Evolutionary conservation across 2,329 filamentous ascomycete genomes (phyloP), one percentile per base, ranked within the genome.

Genomic region (Plectosphaerella cucumerina): DNA sequence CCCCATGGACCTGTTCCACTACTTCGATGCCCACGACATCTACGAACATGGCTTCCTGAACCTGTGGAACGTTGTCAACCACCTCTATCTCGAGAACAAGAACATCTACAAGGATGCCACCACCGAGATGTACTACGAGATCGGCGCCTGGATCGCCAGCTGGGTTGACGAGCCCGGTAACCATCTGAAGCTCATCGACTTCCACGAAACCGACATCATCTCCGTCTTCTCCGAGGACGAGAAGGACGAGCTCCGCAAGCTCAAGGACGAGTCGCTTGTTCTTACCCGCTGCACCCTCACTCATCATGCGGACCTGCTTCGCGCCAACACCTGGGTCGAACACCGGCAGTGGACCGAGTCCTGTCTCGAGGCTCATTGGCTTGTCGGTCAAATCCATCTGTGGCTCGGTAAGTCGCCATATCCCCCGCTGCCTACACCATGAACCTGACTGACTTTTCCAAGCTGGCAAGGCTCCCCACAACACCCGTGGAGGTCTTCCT

Each of bases 11-110:
- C 60, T 80, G 20, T 78, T 72, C 63, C 57, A 61, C 2, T 79
- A 74, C 55, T 81, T 75, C 45, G 77, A 80, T 54, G 66, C 69
- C 1, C 52, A 60, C 10, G 77, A 80, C 47, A 62, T 81, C 23
- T 80, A 75, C 59, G 45, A 66, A 34, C 64, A 70, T 12, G 77
- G 77, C 8, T 72, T 71, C 0, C 62, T 71, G 53, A 81, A 81
- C 53, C 62, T 80, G 12, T 76, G 70, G 70, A 73, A 72, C 22
- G 65, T 79, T 33, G 56, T 77, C 43, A 66, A 70, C 26, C 65
- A 68, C 9, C 59, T 78, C 2, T 60, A 58, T 39, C 63, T 65
- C 15, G 73, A 77, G 58, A 77, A 76, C 23, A 51, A 59, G 34
- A 59, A 63, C 12, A 65, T 72, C 33, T 49, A 59, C 14, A 48